These are phyloP conservation scores for Mrakiaceae sp. DNA, from an alignment of 1,284 basidiomycete genomes.

Conservation along the genomic window DNA sequence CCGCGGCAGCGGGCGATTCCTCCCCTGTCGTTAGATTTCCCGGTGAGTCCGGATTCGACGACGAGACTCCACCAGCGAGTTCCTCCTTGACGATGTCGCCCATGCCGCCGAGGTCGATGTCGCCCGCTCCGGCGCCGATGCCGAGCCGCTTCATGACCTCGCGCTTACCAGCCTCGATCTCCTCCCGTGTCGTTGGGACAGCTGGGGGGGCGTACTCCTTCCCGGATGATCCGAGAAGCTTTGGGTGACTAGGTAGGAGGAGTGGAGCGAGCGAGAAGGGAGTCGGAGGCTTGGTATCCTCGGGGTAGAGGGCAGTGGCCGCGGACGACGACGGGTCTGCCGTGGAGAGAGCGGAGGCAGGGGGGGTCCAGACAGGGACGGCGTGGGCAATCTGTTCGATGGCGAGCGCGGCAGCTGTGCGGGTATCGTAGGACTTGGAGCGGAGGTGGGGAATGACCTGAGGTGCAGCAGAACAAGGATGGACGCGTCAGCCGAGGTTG, in stretches of 20 bases:
- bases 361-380: constrained; percentile 24
- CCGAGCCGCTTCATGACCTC: constrained; percentile 16
- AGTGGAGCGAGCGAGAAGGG: constrained; percentile 12
- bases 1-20: too few relatives aligned
- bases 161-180: constrained; percentile 9
- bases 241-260: constrained; percentile 15
- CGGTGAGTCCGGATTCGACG: neutral
- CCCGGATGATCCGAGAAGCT: constrained; percentile 12
- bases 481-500: too few relatives aligned
- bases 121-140: constrained; percentile 8
- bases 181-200: constrained; percentile 8
- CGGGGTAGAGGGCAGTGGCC: neutral
- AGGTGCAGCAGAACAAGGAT: neutral
- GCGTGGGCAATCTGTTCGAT: constrained; percentile 29
- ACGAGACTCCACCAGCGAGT: neutral
- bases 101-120: constrained; percentile 6
- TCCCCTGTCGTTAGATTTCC: neutral
- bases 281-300: neutral
- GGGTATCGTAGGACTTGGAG: constrained; percentile 31
- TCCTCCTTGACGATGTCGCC: constrained; percentile 15
- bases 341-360: neutral
- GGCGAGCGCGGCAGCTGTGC: constrained; percentile 32
- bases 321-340: constrained; percentile 15
- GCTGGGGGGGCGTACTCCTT: constrained; percentile 10
- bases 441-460: constrained; percentile 33